Evolutionary conservation across 768 basidiomycete species (phyloP), one percentile per base, ranked within the genome.

Genomic region (Chalciporus piperatus): DNA sequence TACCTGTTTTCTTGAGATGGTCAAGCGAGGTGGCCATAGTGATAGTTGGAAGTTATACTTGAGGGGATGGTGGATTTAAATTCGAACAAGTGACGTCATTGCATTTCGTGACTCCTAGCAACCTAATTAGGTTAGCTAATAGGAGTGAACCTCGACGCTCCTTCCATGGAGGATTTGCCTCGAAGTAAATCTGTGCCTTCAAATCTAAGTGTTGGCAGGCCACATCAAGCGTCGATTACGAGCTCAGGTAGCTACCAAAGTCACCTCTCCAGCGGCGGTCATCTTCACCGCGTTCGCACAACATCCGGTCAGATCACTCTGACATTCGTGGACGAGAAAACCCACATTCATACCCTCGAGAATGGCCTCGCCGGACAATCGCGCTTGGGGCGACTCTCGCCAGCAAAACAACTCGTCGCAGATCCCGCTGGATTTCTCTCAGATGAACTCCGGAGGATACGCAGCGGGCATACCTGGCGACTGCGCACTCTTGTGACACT

Each of bases 1-100:
- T 98, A 59, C 93, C 93, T 60, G 87, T 87, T 63, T 85, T 78
- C 68, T 94, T 94, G 63, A 95, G 87, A 50, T 73, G 72, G 68
- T 89, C 87, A 58, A 91, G 84, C 32, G 88, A 87, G 61, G 78
- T 88, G 58, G 85, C 74, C 87, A 89, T 89, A 64, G 59, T 75
- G 68, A 35, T 37, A 37, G 30, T 32, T 32, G 30, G 12, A 30
- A 30, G 9, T 30, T 30, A 12, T n/a, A n/a, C n/a, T 22, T 22
- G 22, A 4, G 35, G 3, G 8, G 16, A 14, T 16, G 16, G 35
- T 37, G 16, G 35, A 37, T 16, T 32, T 32, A 1, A 12, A 32
- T 32, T 32, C 30, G 30, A 14, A 32, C 11, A 32, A 10, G 13
- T 14, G 32, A 32, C 32, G 32, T 32, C 32, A 13, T 9, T 3